Conservation (phyloP, 768 basidiomycete genomes). For the Naganishia friedmannii region DNA sequence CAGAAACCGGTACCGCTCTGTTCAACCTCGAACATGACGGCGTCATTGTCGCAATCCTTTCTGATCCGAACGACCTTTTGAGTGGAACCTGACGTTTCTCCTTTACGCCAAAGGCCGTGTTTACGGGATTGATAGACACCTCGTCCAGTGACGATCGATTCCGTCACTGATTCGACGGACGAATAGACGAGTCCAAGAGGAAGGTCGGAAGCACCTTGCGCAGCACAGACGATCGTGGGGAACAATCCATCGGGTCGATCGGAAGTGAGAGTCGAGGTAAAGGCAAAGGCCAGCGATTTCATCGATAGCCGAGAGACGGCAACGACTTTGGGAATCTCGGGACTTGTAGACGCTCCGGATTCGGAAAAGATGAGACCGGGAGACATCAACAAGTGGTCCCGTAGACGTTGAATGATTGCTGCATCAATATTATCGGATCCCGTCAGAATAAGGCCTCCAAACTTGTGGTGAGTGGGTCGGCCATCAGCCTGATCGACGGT, state of each 20-base stretch:
- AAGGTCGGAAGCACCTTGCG: conserved; percentile 52
- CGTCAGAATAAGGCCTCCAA: conserved; percentile 30
- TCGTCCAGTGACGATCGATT: conserved; percentile 80
- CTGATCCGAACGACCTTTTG: conserved; percentile 81
- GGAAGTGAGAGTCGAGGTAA: conserved; percentile 74
- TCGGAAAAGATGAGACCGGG: conserved; percentile 61
- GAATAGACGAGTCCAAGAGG: conserved; percentile 91
- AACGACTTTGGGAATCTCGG: conserved; percentile 59
- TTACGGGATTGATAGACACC: conserved; percentile 96
- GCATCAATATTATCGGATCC: conserved; percentile 19
- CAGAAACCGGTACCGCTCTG: conserved; percentile 89
- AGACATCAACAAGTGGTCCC: conserved; percentile 53
- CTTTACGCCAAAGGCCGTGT: conserved; percentile 94
- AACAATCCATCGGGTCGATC: conserved; percentile 90
- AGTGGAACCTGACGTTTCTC: conserved; percentile 89
- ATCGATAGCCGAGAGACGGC: conserved; percentile 59
- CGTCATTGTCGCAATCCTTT: conserved; percentile 87
- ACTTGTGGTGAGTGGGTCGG: conserved; percentile 30
- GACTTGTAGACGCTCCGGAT: conserved; percentile 66
- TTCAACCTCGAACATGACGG: conserved; percentile 82
- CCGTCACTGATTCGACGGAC: conserved; percentile 75
- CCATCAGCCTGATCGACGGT: conserved; percentile 14
- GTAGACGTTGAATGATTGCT: conserved; percentile 39
- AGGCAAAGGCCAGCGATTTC: conserved; percentile 66
- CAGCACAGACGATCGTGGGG: conserved; percentile 75